Conservation (phyloP, 306 rosid genomes). For the Cicer pinnatifidum region DNA sequence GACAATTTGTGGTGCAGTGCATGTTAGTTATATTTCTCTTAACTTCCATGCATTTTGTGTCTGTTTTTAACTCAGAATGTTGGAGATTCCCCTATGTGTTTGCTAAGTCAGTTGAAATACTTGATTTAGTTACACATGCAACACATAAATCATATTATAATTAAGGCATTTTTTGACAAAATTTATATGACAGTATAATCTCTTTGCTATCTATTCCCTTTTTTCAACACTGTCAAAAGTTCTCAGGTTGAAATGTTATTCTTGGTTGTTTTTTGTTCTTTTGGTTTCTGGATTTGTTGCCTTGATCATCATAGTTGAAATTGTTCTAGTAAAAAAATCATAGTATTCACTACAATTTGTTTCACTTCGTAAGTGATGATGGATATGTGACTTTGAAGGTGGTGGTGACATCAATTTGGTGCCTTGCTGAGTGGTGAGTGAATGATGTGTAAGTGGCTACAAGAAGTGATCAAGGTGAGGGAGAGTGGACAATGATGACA, state of each 20-base stretch:
- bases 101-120: background rate
- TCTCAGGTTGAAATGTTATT: background rate
- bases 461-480: no score
- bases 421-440: no score
- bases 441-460: no score
- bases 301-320: conserved; percentile 1
- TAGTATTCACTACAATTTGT: background rate
- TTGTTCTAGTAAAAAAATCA: background rate
- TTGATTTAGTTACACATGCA: conserved; percentile 6
- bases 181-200: background rate
- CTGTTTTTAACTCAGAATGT: conserved; percentile 4
- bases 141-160: background rate
- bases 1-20: background rate
- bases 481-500: no score
- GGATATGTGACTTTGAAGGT: no score
- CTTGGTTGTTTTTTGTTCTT: conserved; percentile 1
- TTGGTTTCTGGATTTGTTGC: background rate
- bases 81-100: background rate
- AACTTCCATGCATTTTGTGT: conserved; percentile 15
- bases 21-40: background rate
- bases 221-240: background rate
- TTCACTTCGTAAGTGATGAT: no score
- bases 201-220: background rate
- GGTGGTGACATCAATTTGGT: no score
- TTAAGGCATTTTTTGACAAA: background rate